Base-by-base conservation (phyloP, 192 early-diverging fungal species). In the Cladochytrium replicatum region DNA sequence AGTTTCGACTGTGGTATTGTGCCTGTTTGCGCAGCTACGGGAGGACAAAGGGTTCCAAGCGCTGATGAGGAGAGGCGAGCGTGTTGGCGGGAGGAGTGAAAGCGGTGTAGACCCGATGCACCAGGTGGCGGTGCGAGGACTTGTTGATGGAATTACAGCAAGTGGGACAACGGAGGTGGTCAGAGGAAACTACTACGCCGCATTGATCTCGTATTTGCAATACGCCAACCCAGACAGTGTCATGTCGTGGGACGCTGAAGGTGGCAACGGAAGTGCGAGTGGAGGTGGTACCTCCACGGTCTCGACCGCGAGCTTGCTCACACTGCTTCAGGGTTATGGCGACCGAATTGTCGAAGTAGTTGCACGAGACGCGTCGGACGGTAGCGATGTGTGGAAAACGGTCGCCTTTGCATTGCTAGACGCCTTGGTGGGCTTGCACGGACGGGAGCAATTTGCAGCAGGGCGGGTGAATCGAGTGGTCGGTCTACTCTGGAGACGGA, bases 291-390 rank as follows among this genome's bases (percentile, higher is more conserved):
- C n/a, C n/a, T 37, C 34, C 13, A 17, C 34, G 34, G 34, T 37
- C 17, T 37, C 34, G 13, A 37, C 13, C 13, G 32, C 39, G 4
- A 23, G 38, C 6, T 56, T 43, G 31, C 50, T 54, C 44, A 43
- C 40, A 6, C 37, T 63, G 7, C 52, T 73, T 17, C 34, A 38
- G n/a, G 29, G 19, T 6, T 55, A 68, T 28, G 83, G 86, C 7
- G 87, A 90, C 28, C 66, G 74, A 9, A 62, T 93, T 41, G 64
- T 93, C 22, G 84, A 88, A 45, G 50, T 77, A 0, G 59, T 87
- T 4, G 81, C 83, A 46, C 67, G 74, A 3, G 94, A 97, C 67
- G 94, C 91, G 0, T 77, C 83, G 1, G 86, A 89, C 50, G 85
- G 81, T 3, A 72, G 76, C 24, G 81, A 78, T 31, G 78, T 86